These are phyloP conservation scores for Tuctoria greenei DNA, from an alignment of 176 grass and related monocot species.

Conservation along the genomic window DNA sequence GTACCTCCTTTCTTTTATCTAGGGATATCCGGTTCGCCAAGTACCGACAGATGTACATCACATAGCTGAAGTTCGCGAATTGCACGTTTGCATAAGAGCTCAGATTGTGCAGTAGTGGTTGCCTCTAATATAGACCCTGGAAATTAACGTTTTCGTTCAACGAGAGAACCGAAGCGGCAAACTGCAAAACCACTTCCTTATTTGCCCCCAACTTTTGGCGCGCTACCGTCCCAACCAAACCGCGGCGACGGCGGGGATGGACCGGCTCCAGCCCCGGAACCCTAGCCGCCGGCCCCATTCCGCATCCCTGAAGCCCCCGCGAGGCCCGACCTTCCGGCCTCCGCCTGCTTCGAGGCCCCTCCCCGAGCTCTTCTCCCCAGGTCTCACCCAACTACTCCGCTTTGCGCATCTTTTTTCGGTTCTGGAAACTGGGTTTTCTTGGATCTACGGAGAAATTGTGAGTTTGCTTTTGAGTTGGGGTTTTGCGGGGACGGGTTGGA, in stretches of 20 bases:
- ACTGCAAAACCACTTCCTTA: background rate
- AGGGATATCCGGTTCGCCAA: too few relatives aligned
- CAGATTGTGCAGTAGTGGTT: too few relatives aligned
- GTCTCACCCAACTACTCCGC: slow-evolving; percentile 10
- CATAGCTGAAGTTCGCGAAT: too few relatives aligned
- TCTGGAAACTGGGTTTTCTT: background rate
- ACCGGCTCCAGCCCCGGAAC: slow-evolving; percentile 39
- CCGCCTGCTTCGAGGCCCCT: slow-evolving; percentile 15
- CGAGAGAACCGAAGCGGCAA: slow-evolving; percentile 4
- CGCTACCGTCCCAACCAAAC: slow-evolving; percentile 26
- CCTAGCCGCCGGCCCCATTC: slow-evolving; percentile 22
- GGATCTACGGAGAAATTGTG: background rate
- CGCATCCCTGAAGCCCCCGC: slow-evolving; percentile 29
- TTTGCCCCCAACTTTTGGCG: slow-evolving; percentile 28
- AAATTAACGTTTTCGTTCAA: too few relatives aligned
- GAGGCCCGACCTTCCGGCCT: background rate
- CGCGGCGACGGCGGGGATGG: slow-evolving; percentile 41
- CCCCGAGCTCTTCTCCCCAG: slow-evolving; percentile 32
- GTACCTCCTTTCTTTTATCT: too few relatives aligned
- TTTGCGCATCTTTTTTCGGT: slow-evolving; percentile 11
- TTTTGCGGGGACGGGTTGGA: slow-evolving; percentile 21
- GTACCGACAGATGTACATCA: too few relatives aligned
- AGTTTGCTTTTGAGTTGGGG: background rate
- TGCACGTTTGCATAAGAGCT: too few relatives aligned
- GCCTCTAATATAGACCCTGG: too few relatives aligned